Percentiles rank a stretch among this genome's conserved stretches.
These are phyloP conservation scores for Thraustochytrium sp. DNA, from an alignment of 352 stramenopile species.

Conservation along the genomic window DNA sequence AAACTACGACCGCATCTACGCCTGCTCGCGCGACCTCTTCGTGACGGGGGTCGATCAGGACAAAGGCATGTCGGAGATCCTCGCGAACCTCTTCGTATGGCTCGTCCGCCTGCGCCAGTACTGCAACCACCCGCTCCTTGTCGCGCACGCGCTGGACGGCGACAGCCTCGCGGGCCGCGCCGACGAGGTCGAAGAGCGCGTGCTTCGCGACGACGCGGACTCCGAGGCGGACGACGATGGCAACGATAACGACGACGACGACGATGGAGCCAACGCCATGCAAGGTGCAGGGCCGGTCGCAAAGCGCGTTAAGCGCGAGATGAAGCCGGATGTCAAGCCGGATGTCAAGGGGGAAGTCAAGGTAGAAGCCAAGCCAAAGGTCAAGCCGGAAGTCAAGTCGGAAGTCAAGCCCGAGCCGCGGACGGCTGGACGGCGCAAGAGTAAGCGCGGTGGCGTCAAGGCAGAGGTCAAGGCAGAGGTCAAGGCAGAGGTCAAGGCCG, in stretches of 20 bases:
- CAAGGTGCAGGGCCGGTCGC: too few species aligned
- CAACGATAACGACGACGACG: constrained; percentile 12
- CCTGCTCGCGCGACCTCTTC: neutral
- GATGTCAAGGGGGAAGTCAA: neutral
- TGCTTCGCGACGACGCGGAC: constrained; percentile 6
- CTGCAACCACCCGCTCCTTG: constrained; percentile 28
- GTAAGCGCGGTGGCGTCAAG: too few species aligned
- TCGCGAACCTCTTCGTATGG: constrained; percentile 14
- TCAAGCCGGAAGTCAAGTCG: too few species aligned
- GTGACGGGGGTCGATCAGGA: neutral
- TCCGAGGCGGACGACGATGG: neutral
- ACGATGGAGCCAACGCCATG: neutral
- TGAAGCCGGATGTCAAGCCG: neutral
- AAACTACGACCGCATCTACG: constrained; percentile 23
- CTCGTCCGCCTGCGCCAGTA: constrained; percentile 19
- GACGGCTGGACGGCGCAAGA: too few species aligned
- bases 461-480: neutral
- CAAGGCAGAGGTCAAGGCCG: too few species aligned
- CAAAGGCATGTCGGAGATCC: neutral
- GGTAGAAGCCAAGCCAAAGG: neutral
- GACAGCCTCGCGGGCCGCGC: neutral
- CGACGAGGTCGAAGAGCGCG: neutral
- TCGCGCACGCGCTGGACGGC: neutral
- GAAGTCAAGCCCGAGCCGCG: too few species aligned
- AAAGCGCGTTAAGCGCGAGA: too few species aligned